Percentiles rank a stretch among this genome's conserved stretches.
phyloP scores from a whole-genome alignment of 352 stramenopile genomes.

The Chrysophaeum taylorii region DNA sequence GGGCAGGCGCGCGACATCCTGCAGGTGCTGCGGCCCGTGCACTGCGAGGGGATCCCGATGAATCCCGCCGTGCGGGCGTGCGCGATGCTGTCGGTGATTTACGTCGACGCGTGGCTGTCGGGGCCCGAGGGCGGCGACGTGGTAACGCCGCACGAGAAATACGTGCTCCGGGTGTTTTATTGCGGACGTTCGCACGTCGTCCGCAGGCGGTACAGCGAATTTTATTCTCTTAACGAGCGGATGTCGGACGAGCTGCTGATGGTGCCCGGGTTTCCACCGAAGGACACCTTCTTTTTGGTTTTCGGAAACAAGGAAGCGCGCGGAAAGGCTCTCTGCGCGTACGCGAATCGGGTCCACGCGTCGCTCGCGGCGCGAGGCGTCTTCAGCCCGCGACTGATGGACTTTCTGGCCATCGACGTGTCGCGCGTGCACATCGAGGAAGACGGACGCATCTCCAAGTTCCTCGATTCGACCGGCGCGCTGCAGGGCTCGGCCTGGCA shows the following conservation, averaged over 20 bases:
- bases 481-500: constrained; percentile 22
- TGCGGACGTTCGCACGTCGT: constrained; percentile 23
- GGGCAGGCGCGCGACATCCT: background rate
- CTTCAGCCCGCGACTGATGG: constrained; percentile 26
- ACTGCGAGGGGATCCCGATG: background rate
- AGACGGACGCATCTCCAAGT: constrained; percentile 23
- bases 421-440: constrained; percentile 30
- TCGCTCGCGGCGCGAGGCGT: constrained; percentile 22
- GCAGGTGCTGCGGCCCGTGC: background rate
- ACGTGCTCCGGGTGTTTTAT: constrained; percentile 21
- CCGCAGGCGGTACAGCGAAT: constrained; percentile 17
- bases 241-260: constrained; percentile 22
- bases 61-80: constrained; percentile 21
- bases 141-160: background rate
- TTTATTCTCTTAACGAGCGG: constrained; percentile 16
- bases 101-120: background rate
- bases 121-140: background rate
- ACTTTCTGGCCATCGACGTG: constrained; percentile 28
- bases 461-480: constrained; percentile 18
- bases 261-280: constrained; percentile 22
- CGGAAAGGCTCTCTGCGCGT: constrained; percentile 21
- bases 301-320: constrained; percentile 17
- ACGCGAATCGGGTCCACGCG: constrained; percentile 22
- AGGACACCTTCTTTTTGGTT: constrained; percentile 12
- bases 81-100: constrained; percentile 23